Percentiles rank a stretch among this genome's conserved stretches.
Evolutionary conservation across 306 rosid genomes (phyloP).

Genomic region (Parietaria judaica): DNA sequence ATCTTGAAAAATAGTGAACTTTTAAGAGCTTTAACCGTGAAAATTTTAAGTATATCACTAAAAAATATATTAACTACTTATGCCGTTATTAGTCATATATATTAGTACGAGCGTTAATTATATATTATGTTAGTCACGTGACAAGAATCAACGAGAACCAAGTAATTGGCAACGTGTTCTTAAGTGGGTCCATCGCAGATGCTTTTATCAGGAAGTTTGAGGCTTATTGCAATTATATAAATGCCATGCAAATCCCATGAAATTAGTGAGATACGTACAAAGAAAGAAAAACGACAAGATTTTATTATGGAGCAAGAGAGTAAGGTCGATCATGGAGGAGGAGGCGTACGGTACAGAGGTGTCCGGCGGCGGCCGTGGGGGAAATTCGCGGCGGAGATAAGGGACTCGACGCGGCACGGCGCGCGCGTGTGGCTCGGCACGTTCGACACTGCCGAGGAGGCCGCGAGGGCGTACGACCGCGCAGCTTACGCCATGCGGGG

Average conservation of each 20-base stretch:
- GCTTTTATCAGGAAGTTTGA: no score
- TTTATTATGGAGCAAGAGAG: slow-evolving; percentile 24
- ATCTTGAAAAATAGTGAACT: no score
- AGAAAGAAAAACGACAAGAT: slow-evolving; percentile 20
- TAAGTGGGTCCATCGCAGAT: background rate
- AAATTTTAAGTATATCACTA: no score
- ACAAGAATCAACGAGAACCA: background rate
- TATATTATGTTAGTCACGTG: slow-evolving; percentile 33
- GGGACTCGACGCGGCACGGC: slow-evolving; percentile 63
- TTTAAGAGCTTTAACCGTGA: no score
- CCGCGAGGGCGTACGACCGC: slow-evolving; percentile 84
- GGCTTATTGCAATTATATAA: background rate
- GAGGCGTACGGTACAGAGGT: slow-evolving; percentile 50
- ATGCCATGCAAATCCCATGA: slow-evolving; percentile 29
- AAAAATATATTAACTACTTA: no score
- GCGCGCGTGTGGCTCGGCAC: slow-evolving; percentile 82
- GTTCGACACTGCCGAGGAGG: slow-evolving; percentile 84
- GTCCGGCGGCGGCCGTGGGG: slow-evolving; percentile 87
- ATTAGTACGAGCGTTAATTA: background rate
- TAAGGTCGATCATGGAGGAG: background rate
- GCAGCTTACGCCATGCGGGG: slow-evolving; percentile 91
- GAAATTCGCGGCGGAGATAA: slow-evolving; percentile 86
- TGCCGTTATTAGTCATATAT: no score
- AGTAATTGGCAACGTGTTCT: slow-evolving; percentile 6
- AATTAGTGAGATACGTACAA: background rate